Percentiles rank a stretch among this genome's conserved stretches.
Conservation (phyloP, 345 rosid species). For the Eutrema japonicum region DNA sequence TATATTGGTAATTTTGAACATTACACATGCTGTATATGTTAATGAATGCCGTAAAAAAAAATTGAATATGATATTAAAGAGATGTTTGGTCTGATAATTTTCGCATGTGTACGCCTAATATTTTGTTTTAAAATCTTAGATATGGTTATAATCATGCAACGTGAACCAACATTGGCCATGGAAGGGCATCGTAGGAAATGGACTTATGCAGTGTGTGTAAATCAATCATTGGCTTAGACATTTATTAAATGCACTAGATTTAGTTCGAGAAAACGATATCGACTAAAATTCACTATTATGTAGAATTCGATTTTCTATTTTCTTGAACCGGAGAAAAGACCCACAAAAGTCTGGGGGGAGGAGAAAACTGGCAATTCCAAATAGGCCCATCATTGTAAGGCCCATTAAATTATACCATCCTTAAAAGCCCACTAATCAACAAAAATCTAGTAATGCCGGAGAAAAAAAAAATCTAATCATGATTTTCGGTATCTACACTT, state of each 20-base stretch:
- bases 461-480: not conserved
- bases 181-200: conserved; percentile 27
- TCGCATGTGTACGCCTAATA: conserved; percentile 26
- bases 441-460: not conserved
- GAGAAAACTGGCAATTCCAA: not conserved
- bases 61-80: too few species aligned
- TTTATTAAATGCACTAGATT: too few species aligned
- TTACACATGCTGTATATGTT: not conserved
- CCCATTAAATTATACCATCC: not conserved
- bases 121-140: conserved; percentile 22
- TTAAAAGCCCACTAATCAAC: conserved; percentile 2
- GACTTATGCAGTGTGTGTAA: conserved; percentile 8
- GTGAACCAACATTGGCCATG: conserved; percentile 32
- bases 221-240: not conserved
- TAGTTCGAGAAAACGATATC: too few species aligned
- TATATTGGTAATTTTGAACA: not conserved
- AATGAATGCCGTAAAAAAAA: not conserved
- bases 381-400: not conserved
- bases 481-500: not conserved
- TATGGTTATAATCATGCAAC: conserved; percentile 33
- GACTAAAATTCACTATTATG: too few species aligned
- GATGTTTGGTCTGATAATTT: too few species aligned
- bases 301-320: not conserved
- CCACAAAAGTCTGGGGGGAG: not conserved
- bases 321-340: not conserved